phyloP scores from a whole-genome alignment of 768 basidiomycete species.

The Heimioporus sp. region DNA sequence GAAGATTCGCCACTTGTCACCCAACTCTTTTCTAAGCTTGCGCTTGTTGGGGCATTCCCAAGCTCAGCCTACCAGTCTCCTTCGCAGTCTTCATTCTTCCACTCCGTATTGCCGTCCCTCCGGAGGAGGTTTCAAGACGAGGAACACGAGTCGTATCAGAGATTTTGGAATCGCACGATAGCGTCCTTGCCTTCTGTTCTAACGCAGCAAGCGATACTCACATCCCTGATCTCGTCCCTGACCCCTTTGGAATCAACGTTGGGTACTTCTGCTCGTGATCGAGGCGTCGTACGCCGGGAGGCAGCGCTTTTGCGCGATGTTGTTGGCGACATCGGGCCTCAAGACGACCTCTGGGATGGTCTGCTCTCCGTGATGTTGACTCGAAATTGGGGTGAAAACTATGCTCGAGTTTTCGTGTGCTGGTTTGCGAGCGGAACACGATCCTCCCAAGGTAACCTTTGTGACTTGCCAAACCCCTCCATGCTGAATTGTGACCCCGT shows the following conservation, averaged over 20 bases:
- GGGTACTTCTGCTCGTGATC: conserved; percentile 31
- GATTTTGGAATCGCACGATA: conserved; percentile 49
- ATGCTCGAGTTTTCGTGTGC: conserved; percentile 63
- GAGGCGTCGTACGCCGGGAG: conserved; percentile 51
- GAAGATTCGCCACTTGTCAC: conserved; percentile 38
- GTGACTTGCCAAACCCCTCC: neutral
- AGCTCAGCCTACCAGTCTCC: conserved; percentile 43
- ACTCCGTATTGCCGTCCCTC: conserved; percentile 46
- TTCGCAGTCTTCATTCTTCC: conserved; percentile 75
- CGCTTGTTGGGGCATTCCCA: conserved; percentile 67
- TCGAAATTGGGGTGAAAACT: conserved; percentile 57
- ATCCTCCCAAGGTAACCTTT: conserved; percentile 32
- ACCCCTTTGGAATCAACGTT: conserved; percentile 27
- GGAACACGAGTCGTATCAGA: conserved; percentile 38
- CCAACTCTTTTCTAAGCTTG: conserved; percentile 64
- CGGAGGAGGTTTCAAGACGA: conserved; percentile 34
- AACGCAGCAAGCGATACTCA: conserved; percentile 55
- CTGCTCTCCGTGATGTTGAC: conserved; percentile 45
- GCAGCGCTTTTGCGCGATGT: conserved; percentile 50
- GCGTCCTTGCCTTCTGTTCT: conserved; percentile 47
- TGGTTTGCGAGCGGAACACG: conserved; percentile 57
- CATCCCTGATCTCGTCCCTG: conserved; percentile 56
- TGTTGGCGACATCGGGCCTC: conserved; percentile 48
- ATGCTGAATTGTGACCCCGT: conserved; percentile 4
- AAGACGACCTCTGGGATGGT: conserved; percentile 52